Percentiles rank a stretch among this genome's conserved stretches.
phyloP scores from a whole-genome alignment of 495 filamentous ascomycete species.

The Talaromyces ruber region DNA sequence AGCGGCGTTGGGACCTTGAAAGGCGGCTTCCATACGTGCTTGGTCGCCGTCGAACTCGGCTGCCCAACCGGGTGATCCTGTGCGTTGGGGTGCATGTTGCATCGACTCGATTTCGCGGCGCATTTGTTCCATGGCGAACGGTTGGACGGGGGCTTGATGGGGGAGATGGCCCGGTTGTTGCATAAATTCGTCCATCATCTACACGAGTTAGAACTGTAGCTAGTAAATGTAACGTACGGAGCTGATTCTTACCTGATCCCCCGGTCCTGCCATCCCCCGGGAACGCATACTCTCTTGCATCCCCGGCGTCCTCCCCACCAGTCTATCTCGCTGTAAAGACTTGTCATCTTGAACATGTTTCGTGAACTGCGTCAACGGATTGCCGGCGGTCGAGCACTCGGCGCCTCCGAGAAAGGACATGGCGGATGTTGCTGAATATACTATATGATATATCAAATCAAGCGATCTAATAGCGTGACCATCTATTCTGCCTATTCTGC shows the following conservation, averaged over 20 bases:
- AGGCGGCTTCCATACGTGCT: conserved; percentile 72
- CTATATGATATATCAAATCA: background rate
- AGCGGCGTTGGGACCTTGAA: conserved; percentile 45
- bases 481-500: background rate
- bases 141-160: conserved; percentile 35
- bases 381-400: conserved; percentile 93
- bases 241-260: conserved; percentile 48
- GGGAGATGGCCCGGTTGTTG: conserved; percentile 58
- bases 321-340: conserved; percentile 79
- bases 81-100: conserved; percentile 46
- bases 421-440: conserved; percentile 6
- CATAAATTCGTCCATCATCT: conserved; percentile 94
- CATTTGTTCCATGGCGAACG: conserved; percentile 66
- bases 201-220: conserved; percentile 10
- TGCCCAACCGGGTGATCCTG: conserved; percentile 56
- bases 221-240: conserved; percentile 7
- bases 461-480: background rate
- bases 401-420: conserved; percentile 96
- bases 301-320: conserved; percentile 63
- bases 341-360: conserved; percentile 95
- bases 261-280: conserved; percentile 47
- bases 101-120: conserved; percentile 55
- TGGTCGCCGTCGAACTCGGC: conserved; percentile 64
- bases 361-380: conserved; percentile 91
- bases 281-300: conserved; percentile 59